Conservation (phyloP, 352 stramenopile species). For the Phytophthora sojae region DNA sequence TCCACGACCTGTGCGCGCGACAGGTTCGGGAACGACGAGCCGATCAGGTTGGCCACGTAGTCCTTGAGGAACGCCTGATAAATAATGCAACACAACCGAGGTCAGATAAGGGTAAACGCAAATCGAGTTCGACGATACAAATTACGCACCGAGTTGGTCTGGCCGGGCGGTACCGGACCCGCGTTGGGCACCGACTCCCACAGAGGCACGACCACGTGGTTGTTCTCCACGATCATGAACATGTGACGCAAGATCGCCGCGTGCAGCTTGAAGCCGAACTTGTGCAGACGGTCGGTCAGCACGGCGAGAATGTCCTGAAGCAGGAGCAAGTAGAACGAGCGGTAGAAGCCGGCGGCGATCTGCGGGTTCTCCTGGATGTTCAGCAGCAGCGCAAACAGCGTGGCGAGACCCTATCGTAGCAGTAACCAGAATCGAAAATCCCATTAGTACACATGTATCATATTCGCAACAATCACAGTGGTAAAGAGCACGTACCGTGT, state of each 20-base stretch:
- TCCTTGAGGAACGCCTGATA: slow-evolving; percentile 93
- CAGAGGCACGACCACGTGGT: slow-evolving; percentile 96
- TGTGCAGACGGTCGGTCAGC: slow-evolving; percentile 99
- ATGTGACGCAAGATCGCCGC: slow-evolving; percentile 97
- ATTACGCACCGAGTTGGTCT: slow-evolving; percentile 80
- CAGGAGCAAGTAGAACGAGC: slow-evolving; percentile 96
- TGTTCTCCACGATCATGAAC: slow-evolving; percentile 97
- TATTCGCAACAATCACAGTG: background rate
- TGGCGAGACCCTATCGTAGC: slow-evolving; percentile 90
- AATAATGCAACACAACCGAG: background rate
- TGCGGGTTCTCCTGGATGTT: slow-evolving; percentile 96
- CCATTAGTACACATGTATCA: background rate
- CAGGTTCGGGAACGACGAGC: slow-evolving; percentile 98
- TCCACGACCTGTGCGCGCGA: slow-evolving; percentile 93
- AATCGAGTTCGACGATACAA: background rate
- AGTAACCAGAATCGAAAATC: background rate
- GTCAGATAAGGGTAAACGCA: too few relatives aligned
- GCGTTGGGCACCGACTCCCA: slow-evolving; percentile 93
- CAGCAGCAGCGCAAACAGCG: slow-evolving; percentile 95
- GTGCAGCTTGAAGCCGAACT: slow-evolving; percentile 99
- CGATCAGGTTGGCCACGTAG: slow-evolving; percentile 97
- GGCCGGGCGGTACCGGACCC: slow-evolving; percentile 55
- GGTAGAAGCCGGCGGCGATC: slow-evolving; percentile 98
- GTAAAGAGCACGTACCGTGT: slow-evolving; percentile 80
- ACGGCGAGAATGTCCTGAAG: slow-evolving; percentile 97